phyloP scores from a whole-genome alignment of 345 rosid species.

The Arabidopsis arenosa region DNA sequence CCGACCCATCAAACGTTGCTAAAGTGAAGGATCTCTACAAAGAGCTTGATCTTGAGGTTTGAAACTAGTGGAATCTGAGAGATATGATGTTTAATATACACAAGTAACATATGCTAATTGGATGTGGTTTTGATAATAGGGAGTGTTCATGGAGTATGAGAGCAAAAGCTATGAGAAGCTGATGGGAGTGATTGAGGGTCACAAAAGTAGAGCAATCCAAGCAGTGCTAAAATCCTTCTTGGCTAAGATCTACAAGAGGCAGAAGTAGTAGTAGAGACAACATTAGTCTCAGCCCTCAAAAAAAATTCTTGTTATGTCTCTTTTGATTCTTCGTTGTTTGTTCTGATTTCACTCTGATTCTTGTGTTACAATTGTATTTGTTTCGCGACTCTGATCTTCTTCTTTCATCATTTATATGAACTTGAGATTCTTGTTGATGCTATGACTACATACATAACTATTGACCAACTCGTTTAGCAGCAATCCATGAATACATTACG shows the following conservation, averaged over 20 bases:
- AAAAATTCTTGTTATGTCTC: background rate
- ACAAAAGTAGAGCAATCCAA: conserved; percentile 73
- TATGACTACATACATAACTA: background rate
- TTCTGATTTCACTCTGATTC: conserved; percentile 25
- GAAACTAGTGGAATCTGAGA: conserved; percentile 4
- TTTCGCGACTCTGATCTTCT: conserved; percentile 7
- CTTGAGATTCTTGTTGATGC: conserved; percentile 22
- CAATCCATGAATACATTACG: too few relatives aligned
- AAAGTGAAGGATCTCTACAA: conserved; percentile 75
- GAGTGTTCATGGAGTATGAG: conserved; percentile 72
- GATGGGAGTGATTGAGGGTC: conserved; percentile 64
- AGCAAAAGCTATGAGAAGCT: conserved; percentile 75
- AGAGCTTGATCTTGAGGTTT: conserved; percentile 75
- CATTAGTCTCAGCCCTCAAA: background rate
- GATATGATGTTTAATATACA: background rate
- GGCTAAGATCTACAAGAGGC: conserved; percentile 91
- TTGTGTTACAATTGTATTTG: conserved; percentile 22
- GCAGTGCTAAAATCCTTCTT: conserved; percentile 84
- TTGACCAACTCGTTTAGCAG: background rate
- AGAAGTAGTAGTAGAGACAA: conserved; percentile 49
- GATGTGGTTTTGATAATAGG: conserved; percentile 48
- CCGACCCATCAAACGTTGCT: conserved; percentile 61
- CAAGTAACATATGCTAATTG: conserved; percentile 11
- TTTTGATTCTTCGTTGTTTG: conserved; percentile 10
- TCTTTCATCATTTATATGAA: conserved; percentile 13